phyloP scores from a whole-genome alignment of 2,329 filamentous ascomycete species.

The Pochonia chlamydosporia region DNA sequence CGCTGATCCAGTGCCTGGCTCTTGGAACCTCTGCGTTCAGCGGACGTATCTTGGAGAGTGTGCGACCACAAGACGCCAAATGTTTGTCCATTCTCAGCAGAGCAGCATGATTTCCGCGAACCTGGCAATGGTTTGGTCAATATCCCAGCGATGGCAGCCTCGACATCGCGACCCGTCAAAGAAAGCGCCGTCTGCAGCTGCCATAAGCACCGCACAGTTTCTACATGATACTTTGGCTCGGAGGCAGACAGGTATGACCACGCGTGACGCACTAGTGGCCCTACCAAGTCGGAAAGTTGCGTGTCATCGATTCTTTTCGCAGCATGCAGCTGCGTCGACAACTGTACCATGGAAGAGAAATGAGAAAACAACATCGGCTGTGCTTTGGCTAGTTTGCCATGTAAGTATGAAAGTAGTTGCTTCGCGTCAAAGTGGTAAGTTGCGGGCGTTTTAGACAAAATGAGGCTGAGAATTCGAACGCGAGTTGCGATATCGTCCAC shows the following conservation, averaged over 20 bases:
- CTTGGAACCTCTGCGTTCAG: constrained; percentile 46
- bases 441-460: constrained; percentile 47
- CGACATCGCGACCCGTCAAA: constrained; percentile 64
- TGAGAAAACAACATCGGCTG: constrained; percentile 41
- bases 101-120: neutral
- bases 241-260: constrained; percentile 80
- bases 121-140: constrained; percentile 36
- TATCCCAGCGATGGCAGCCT: constrained; percentile 67
- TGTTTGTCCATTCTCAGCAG: constrained; percentile 57
- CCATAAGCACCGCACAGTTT: constrained; percentile 82
- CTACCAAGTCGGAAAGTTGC: constrained; percentile 58
- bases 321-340: constrained; percentile 51
- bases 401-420: constrained; percentile 44
- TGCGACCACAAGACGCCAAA: constrained; percentile 83
- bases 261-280: constrained; percentile 62
- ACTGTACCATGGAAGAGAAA: constrained; percentile 53
- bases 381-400: constrained; percentile 35
- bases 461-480: constrained; percentile 52
- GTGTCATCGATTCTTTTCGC: constrained; percentile 43
- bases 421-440: constrained; percentile 37
- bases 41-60: constrained; percentile 55
- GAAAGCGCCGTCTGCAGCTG: constrained; percentile 71
- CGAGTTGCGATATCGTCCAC: constrained; percentile 48
- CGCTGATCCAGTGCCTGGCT: constrained; percentile 30
- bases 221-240: constrained; percentile 88